phyloP scores from a whole-genome alignment of 2,329 filamentous ascomycete genomes.

The Penicillium sp. region DNA sequence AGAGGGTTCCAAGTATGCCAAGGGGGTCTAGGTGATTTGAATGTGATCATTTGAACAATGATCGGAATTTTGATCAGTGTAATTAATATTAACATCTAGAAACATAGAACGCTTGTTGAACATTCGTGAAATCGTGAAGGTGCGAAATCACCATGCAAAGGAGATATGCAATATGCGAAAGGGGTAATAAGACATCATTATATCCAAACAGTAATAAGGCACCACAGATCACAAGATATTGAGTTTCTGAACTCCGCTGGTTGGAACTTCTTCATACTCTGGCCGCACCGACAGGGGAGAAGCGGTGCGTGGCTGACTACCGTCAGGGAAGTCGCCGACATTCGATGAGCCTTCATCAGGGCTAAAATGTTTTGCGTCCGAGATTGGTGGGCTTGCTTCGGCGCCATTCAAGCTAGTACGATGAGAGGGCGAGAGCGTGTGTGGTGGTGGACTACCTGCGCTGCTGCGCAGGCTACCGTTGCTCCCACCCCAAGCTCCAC shows the following conservation, averaged over 20 bases:
- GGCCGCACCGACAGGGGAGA: conserved; percentile 12
- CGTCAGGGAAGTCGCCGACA: conserved; percentile 12
- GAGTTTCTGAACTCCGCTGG: conserved; percentile 8
- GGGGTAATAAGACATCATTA: conserved; percentile 6
- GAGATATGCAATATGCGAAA: conserved; percentile 9
- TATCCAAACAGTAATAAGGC: conserved; percentile 7
- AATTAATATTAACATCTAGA: conserved; percentile 6
- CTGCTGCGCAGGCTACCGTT: conserved; percentile 67
- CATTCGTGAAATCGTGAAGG: conserved; percentile 6
- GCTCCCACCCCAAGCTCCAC: conserved; percentile 77
- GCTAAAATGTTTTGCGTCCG: conserved; percentile 12
- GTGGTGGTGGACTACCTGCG: conserved; percentile 44
- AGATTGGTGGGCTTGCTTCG: conserved; percentile 31
- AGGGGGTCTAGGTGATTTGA: background rate
- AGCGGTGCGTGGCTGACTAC: conserved; percentile 8
- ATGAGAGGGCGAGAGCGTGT: conserved; percentile 34
- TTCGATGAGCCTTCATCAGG: conserved; percentile 14
- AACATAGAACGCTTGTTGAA: background rate
- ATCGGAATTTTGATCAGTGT: background rate
- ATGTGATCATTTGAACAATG: background rate
- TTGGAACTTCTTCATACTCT: conserved; percentile 14
- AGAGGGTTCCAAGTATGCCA: background rate
- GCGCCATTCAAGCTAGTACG: conserved; percentile 37
- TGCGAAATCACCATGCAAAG: background rate
- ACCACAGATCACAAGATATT: conserved; percentile 17